Evolutionary conservation across 306 rosid genomes (phyloP).

Genomic region (Cucumis hystrix): DNA sequence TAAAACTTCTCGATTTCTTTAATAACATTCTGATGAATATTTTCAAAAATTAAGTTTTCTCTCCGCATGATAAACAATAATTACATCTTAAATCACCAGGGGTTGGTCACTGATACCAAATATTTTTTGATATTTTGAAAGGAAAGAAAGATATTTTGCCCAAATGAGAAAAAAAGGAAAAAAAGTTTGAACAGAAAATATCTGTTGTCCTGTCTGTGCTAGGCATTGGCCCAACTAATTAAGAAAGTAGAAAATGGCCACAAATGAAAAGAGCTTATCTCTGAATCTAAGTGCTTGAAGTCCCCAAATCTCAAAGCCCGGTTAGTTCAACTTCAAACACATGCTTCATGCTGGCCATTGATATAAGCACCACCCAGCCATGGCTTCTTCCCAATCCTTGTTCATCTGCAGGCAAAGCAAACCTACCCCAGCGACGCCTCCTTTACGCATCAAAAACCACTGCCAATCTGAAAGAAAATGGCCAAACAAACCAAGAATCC

Average conservation of each 20-base stretch:
- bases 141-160: not conserved
- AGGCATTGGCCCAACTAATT: not conserved
- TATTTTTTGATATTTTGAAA: too few relatives aligned
- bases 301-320: not conserved
- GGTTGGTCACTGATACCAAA: too few relatives aligned
- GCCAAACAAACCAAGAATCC: constrained; percentile 22
- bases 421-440: not conserved
- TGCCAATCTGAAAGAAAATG: constrained; percentile 27
- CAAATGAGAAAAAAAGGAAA: not conserved
- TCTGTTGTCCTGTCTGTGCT: not conserved
- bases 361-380: not conserved
- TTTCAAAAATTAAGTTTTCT: too few relatives aligned
- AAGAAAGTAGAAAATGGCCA: not conserved
- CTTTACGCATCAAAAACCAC: constrained; percentile 9
- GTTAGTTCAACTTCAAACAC: not conserved
- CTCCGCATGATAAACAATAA: too few relatives aligned
- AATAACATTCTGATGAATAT: too few relatives aligned
- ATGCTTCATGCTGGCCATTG: constrained; percentile 1
- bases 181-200: not conserved
- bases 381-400: not conserved
- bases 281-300: not conserved
- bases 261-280: not conserved
- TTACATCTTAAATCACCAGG: too few relatives aligned
- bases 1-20: too few relatives aligned
- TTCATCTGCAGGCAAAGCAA: not conserved